Evolutionary conservation across 2,329 filamentous ascomycete species (phyloP).

Genomic region (Alternaria rosae): DNA sequence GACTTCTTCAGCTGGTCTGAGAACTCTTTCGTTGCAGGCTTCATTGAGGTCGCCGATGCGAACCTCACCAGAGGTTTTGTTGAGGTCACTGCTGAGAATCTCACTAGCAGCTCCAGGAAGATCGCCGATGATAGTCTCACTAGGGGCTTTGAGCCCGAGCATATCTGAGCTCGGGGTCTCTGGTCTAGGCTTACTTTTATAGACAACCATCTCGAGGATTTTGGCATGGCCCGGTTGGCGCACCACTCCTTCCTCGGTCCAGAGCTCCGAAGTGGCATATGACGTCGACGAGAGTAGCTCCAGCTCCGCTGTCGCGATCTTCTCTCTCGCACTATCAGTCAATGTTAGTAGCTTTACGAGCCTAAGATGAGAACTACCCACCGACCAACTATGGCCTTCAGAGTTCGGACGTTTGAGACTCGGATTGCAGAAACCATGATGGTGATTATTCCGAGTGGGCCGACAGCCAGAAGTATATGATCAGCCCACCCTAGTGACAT

Average conservation of each 20-base stretch:
- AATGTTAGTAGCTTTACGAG: background rate
- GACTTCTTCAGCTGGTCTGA: accelerated
- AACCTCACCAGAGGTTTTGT: accelerated
- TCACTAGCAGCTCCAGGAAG: too few relatives aligned
- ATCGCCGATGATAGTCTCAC: too few relatives aligned
- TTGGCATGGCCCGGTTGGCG: background rate
- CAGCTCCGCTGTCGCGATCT: conserved; percentile 25
- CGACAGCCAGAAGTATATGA: conserved; percentile 28
- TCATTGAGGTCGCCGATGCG: background rate
- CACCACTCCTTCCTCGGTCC: background rate
- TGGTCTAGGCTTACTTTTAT: accelerated
- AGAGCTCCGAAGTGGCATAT: conserved; percentile 1
- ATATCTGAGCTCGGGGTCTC: accelerated
- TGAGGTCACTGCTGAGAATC: too few relatives aligned
- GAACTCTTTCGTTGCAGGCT: background rate
- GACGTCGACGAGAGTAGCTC: conserved; percentile 43
- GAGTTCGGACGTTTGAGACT: conserved; percentile 21
- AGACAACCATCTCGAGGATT: background rate
- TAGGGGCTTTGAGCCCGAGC: accelerated
- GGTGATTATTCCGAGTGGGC: conserved; percentile 40
- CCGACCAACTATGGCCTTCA: conserved; percentile 14
- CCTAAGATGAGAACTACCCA: accelerated
- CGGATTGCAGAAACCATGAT: conserved; percentile 32
- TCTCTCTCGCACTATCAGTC: conserved; percentile 34
- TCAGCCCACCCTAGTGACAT: conserved; percentile 36